Conservation (phyloP, 192 early-diverging fungal species). For the Backusella parvicylindrica region DNA sequence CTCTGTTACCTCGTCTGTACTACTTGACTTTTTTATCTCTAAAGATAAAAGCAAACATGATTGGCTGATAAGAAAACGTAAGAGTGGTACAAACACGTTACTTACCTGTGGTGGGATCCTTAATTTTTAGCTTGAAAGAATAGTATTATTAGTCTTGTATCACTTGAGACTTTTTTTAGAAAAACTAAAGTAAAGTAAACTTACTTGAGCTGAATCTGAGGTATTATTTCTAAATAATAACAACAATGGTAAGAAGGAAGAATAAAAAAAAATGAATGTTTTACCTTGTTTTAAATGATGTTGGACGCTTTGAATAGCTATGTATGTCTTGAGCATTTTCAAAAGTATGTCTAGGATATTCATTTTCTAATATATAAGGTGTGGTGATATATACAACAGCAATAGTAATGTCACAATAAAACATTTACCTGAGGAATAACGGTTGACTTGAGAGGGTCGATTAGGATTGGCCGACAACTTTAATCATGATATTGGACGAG, state of each 20-base stretch:
- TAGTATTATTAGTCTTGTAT: not conserved
- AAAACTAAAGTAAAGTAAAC: not conserved
- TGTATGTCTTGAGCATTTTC: not conserved
- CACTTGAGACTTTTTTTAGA: not conserved
- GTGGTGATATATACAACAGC: not conserved
- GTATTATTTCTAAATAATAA: not conserved
- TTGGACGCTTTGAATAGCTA: not conserved
- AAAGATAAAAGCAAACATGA: not conserved
- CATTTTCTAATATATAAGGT: not conserved
- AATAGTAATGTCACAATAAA: not conserved
- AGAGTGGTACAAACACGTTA: not conserved
- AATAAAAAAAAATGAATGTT: not conserved
- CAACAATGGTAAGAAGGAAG: not conserved
- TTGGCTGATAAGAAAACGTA: not conserved
- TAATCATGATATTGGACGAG: not conserved
- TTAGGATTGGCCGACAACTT: slow-evolving; percentile 17
- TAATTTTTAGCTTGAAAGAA: not conserved
- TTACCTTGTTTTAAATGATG: not conserved
- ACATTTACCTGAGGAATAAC: not conserved
- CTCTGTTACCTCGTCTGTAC: not conserved
- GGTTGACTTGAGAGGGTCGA: not conserved
- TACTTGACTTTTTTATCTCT: not conserved
- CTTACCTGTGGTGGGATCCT: slow-evolving; percentile 2
- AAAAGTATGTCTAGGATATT: not conserved
- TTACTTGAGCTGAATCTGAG: not conserved